A percentile compares a stretch with the other conserved stretches of the same genome.
These are phyloP conservation scores for Penicillium sp. DNA, from an alignment of 2,329 filamentous ascomycete genomes.

Conservation along the genomic window DNA sequence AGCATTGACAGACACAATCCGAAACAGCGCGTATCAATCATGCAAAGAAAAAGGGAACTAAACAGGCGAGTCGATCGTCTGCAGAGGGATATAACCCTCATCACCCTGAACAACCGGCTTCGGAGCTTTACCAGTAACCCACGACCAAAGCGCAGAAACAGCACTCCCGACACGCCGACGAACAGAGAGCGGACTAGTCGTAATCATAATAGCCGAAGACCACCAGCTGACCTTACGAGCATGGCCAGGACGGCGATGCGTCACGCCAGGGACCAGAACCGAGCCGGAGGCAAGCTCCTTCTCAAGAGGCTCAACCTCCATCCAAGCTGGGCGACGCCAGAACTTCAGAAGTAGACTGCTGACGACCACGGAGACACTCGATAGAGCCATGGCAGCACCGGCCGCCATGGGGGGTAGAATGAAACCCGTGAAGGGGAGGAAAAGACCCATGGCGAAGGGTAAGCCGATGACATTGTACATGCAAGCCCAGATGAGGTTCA, in stretches of 20 bases:
- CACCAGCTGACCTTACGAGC: slow-evolving; percentile 30
- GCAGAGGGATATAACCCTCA: slow-evolving; percentile 46
- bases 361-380: slow-evolving; percentile 82
- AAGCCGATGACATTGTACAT: slow-evolving; percentile 87
- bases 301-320: slow-evolving; percentile 67
- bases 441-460: slow-evolving; percentile 94
- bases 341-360: slow-evolving; percentile 80
- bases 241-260: slow-evolving; percentile 11
- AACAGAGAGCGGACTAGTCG: slow-evolving; percentile 17
- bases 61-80: slow-evolving; percentile 42
- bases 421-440: slow-evolving; percentile 81
- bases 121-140: slow-evolving; percentile 27
- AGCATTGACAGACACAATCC: neutral
- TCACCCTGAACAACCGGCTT: slow-evolving; percentile 25
- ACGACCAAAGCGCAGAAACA: slow-evolving; percentile 27
- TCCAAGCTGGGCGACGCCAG: slow-evolving; percentile 82
- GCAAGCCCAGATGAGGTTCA: slow-evolving; percentile 90
- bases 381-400: slow-evolving; percentile 87
- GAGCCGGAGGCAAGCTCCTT: slow-evolving; percentile 47
- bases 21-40: neutral
- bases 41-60: slow-evolving; percentile 10
- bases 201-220: slow-evolving; percentile 28
- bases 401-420: slow-evolving; percentile 87
- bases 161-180: slow-evolving; percentile 20
- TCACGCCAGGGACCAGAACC: slow-evolving; percentile 15